These are phyloP conservation scores for Secale cereale DNA, from an alignment of 176 grass and related monocot genomes.

Conservation along the genomic window DNA sequence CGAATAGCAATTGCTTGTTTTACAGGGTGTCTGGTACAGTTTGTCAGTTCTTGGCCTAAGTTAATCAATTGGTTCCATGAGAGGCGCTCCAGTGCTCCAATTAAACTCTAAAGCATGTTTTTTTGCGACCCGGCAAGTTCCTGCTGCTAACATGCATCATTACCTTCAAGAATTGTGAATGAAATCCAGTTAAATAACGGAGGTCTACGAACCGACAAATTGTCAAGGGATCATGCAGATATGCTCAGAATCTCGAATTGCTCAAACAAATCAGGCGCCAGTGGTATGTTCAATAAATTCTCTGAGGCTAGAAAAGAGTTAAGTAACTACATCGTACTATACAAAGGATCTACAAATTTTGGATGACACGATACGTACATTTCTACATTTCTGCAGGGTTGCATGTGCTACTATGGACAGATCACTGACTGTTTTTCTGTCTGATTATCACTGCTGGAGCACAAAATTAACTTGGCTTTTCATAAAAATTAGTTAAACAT, in stretches of 20 bases:
- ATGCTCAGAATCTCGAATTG: slow-evolving; percentile 26
- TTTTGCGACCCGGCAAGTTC: not conserved
- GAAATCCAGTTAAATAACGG: not conserved
- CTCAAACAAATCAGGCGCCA: not conserved
- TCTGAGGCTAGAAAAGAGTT: not conserved
- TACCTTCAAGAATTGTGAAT: not conserved
- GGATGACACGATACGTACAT: not conserved
- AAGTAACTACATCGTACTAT: slow-evolving; percentile 27
- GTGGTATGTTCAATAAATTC: not conserved
- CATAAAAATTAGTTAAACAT: not conserved
- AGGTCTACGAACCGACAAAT: slow-evolving; percentile 22
- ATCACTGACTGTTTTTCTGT: too few relatives aligned
- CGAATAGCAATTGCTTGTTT: too few relatives aligned
- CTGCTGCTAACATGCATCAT: not conserved
- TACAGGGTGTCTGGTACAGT: not conserved
- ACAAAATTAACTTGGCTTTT: not conserved
- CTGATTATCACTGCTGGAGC: not conserved
- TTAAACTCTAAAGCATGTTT: too few relatives aligned
- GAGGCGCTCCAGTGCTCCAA: not conserved
- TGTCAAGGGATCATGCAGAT: slow-evolving; percentile 32
- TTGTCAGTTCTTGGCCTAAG: not conserved
- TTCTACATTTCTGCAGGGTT: not conserved
- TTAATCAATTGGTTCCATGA: not conserved
- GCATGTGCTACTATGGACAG: not conserved
- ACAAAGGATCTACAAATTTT: slow-evolving; percentile 18